Conservation (phyloP, 2,329 filamentous ascomycete genomes). For the Akanthomyces muscarius region DNA sequence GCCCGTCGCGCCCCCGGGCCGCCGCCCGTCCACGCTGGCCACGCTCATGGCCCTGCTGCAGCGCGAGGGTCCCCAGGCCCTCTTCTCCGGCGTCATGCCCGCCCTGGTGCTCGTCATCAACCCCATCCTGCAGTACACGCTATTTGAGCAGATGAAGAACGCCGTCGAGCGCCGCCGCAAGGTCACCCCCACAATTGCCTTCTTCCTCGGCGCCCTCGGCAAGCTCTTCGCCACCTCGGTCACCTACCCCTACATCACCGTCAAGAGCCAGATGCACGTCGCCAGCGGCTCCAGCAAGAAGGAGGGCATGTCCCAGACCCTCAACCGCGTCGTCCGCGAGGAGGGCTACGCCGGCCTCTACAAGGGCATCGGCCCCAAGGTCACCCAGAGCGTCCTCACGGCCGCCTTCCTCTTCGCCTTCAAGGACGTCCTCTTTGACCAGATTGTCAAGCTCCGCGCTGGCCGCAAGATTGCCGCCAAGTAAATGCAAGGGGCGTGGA, state of each 20-base stretch:
- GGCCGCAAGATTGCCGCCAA: slow-evolving; percentile 36
- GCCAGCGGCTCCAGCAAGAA: slow-evolving; percentile 68
- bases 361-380: slow-evolving; percentile 92
- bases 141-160: slow-evolving; percentile 98
- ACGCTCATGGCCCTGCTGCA: slow-evolving; percentile 76
- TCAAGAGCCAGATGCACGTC: slow-evolving; percentile 97
- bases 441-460: slow-evolving; percentile 64
- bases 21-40: slow-evolving; percentile 66
- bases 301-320: slow-evolving; percentile 73
- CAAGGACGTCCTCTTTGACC: slow-evolving; percentile 92
- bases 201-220: slow-evolving; percentile 85
- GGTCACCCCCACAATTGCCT: slow-evolving; percentile 81
- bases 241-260: slow-evolving; percentile 97
- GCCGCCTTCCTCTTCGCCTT: slow-evolving; percentile 96
- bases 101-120: slow-evolving; percentile 95
- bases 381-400: slow-evolving; percentile 93
- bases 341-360: slow-evolving; percentile 93
- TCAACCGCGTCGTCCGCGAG: slow-evolving; percentile 76
- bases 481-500: slow-evolving; percentile 21
- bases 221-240: slow-evolving; percentile 92
- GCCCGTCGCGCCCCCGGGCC: slow-evolving; percentile 24
- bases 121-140: slow-evolving; percentile 96
- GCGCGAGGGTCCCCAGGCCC: slow-evolving; percentile 77
- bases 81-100: slow-evolving; percentile 90
- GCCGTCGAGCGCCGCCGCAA: slow-evolving; percentile 66